A percentile compares a stretch with the other conserved stretches of the same genome.
These are phyloP conservation scores for Carallia brachiata DNA, from an alignment of 345 rosid genomes.

Conservation along the genomic window DNA sequence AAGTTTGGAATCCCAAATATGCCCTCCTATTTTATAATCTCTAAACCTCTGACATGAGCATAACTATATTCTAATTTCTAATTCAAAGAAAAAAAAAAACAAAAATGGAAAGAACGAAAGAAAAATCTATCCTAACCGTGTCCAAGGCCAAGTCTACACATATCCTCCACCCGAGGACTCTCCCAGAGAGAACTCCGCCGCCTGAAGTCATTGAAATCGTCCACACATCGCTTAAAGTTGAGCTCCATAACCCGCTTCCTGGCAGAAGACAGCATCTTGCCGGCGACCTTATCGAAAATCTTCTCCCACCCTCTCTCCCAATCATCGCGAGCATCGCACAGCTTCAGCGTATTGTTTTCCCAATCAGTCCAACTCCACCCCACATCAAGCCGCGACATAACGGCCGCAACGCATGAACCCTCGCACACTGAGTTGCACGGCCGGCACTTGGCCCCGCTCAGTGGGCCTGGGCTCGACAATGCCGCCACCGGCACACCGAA, in stretches of 20 bases:
- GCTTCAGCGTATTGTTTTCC: constrained; percentile 53
- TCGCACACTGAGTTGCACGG: constrained; percentile 64
- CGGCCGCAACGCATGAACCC: constrained; percentile 52
- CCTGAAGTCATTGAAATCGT: constrained; percentile 59
- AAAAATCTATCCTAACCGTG: not conserved
- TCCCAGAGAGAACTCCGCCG: constrained; percentile 51
- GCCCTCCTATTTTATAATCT: not conserved
- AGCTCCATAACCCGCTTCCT: constrained; percentile 40
- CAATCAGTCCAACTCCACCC: constrained; percentile 94
- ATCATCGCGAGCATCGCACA: constrained; percentile 64
- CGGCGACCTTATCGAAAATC: constrained; percentile 50
- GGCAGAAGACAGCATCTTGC: constrained; percentile 44
- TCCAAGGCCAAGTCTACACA: constrained; percentile 51
- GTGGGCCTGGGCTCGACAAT: constrained; percentile 65
- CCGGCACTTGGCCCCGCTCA: constrained; percentile 95
- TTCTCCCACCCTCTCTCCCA: constrained; percentile 82
- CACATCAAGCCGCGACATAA: constrained; percentile 48
- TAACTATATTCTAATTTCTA: too few relatives aligned
- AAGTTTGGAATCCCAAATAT: not conserved
- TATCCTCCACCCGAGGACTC: constrained; percentile 57
- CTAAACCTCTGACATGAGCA: not conserved
- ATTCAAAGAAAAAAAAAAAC: too few relatives aligned
- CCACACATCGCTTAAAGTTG: constrained; percentile 42
- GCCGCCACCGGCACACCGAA: constrained; percentile 87
- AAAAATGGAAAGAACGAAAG: too few relatives aligned